phyloP scores from a whole-genome alignment of 306 rosid genomes.

The Malus domestica region DNA sequence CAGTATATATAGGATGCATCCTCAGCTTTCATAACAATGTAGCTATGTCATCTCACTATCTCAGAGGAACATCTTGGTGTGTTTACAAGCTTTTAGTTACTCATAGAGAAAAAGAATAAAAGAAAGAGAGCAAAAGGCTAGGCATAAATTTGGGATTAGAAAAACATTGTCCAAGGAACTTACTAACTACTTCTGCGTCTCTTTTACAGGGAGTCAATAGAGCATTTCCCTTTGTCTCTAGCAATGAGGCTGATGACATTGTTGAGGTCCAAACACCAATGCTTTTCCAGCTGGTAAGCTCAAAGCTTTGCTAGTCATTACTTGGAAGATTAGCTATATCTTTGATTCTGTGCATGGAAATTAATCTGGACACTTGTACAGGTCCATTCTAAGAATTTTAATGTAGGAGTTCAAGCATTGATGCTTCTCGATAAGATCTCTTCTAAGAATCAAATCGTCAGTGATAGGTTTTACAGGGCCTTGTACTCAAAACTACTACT shows the following conservation, averaged over 20 bases:
- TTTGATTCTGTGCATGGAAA: not conserved
- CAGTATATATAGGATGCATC: not conserved
- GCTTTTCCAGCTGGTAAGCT: conserved; percentile 76
- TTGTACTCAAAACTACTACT: conserved; percentile 81
- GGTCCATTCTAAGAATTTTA: conserved; percentile 93
- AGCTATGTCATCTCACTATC: not conserved
- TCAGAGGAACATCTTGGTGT: not conserved
- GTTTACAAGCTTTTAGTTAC: not conserved
- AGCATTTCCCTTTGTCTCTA: conserved; percentile 88
- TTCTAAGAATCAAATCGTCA: conserved; percentile 81
- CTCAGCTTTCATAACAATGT: not conserved
- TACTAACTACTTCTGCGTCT: conserved; percentile 4
- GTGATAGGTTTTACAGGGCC: conserved; percentile 89
- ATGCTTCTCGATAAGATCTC: conserved; percentile 96
- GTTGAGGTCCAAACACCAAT: conserved; percentile 88
- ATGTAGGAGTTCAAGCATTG: conserved; percentile 87
- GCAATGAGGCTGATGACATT: conserved; percentile 82
- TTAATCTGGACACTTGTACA: conserved; percentile 29
- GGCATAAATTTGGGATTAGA: not conserved
- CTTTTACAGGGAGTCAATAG: conserved; percentile 79
- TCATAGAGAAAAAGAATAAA: not conserved
- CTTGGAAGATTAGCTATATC: not conserved
- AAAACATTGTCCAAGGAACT: not conserved
- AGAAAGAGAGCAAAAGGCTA: not conserved
- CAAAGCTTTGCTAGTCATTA: not conserved